Base-by-base conservation (phyloP, 345 rosid species). In the Bruguiera gymnorhiza region DNA sequence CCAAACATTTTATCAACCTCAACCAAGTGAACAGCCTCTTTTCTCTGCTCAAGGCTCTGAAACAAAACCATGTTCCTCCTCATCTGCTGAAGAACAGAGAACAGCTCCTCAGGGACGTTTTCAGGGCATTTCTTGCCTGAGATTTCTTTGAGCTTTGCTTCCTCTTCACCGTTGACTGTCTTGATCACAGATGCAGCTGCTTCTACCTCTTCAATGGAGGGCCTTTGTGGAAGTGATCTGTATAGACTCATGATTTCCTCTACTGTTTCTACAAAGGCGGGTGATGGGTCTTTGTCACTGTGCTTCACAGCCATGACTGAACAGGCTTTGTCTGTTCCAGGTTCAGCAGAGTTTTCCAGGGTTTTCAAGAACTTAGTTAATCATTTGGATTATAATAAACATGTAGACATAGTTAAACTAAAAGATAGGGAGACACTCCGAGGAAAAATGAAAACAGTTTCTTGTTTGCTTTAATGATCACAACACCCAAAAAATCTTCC, bases 161-260 rank as follows among this genome's bases (percentile, higher is more conserved):
- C 73, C 64, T 86, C 87, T 73, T 84, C 89, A 10, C 16, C 43
- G 48, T 83, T 73, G 46, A 70, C 80, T 15, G 85, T 77, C 68
- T 66, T 56, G 72, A 88, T 67, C 29, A 84, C 86, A 50, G 86
- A 77, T 64, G 66, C 62, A n/a, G 90, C 89, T 19, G 93, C 93
- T 70, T 80, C 87, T 6, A 86, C 82, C 51, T 86, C 88, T 66
- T 80, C 90, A 50, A 86, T 66, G 66, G 87, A 69, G 52, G 90
- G 90, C 64, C 93, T 72, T 8, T 83, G 73, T 2, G 93, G 90
- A 24, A 88, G 82, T 68, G 87, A 86, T 65, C 79, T 80, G 81
- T 78, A 83, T 37, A 84, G 79, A 26, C 77, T 70, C 82, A 70
- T 83, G 79, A 86, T 86, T 70, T 88, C 90, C 30, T 71, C 81